Base-by-base conservation (phyloP, 768 basidiomycete genomes). In the Rhizopogon vesiculosus region DNA sequence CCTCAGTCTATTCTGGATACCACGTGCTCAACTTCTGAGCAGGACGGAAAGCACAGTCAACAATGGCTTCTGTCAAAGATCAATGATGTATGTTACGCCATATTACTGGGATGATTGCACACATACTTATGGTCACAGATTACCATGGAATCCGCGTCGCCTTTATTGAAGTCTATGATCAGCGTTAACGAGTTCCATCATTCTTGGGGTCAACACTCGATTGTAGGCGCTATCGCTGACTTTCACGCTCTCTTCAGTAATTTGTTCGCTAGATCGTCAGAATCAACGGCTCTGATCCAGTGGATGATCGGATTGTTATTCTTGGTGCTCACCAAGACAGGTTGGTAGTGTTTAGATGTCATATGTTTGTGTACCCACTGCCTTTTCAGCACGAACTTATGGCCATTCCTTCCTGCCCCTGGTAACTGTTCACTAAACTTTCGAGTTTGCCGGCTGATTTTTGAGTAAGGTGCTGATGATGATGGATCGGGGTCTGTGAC, bases 321-420 rank as follows among this genome's bases (percentile, higher is more conserved):
- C 74, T 93, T 61, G 79, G 82, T 40, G 92, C 92, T 42, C 92
- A 94, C 69, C 89, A 87, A 67, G 92, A 93, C 68, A 91, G 89
- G 87, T 83, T 63, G 56, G 44, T 51, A 52, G 56, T 53, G 58
- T 44, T 46, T 53, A 25, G 53, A 45, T 25, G 8, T 42, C 48
- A 19, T 50, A 38, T 22, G 15, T 35, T 39, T 50, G 31, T 42
- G 55, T 43, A 50, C 25, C 25, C 25, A 42, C 44, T 52, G 19
- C 55, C 44, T 54, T 44, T 19, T 42, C 61, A 88, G 86, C 62
- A 87, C 83, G n/a, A 87, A 86, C 71, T 67, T 84, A 67, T 88
- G 86, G 84, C 87, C 87, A 33, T 90, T 89, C 72, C 71, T 84
- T 31, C 78, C 85, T 50, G 89, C 89, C 38, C 89, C 89, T 64